phyloP scores from a whole-genome alignment of 1,284 basidiomycete genomes.

The Trametes polyzona region DNA sequence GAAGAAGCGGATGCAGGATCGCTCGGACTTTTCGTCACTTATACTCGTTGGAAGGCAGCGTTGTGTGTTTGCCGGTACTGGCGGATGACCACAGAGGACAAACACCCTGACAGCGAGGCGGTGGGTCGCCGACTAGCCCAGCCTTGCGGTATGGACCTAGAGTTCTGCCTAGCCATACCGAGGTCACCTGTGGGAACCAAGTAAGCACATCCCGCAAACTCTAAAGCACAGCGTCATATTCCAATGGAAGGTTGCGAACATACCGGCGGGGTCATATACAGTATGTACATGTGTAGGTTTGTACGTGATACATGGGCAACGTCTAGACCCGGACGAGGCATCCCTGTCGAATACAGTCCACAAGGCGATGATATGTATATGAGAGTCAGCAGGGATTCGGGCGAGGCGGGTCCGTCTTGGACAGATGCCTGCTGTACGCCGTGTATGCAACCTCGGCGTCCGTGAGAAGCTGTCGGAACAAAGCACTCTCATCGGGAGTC shows the following conservation, averaged over 20 bases:
- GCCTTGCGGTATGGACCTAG: no score
- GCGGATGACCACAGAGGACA: not conserved
- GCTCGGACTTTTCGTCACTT: no score
- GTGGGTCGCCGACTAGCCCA: not conserved
- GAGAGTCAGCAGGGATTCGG: not conserved
- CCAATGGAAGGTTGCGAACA: no score
- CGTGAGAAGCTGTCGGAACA: not conserved
- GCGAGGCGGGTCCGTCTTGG: not conserved
- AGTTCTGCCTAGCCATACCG: no score
- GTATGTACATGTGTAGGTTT: no score
- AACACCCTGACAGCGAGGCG: not conserved
- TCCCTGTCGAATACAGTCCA: not conserved
- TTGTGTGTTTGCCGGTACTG: not conserved
- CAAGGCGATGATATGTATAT: not conserved
- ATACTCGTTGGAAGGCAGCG: not conserved
- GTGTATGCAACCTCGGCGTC: slow-evolving; percentile 8
- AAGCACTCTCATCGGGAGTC: not conserved
- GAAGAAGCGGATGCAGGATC: no score
- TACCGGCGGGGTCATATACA: no score
- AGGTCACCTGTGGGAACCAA: no score
- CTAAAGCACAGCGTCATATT: no score
- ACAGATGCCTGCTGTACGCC: not conserved
- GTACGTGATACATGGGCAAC: no score
- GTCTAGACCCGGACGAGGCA: no score
- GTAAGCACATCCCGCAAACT: no score